Percentiles rank a stretch among this genome's conserved stretches.
These are phyloP conservation scores for Didymella arachidicola DNA, from an alignment of 2,329 filamentous ascomycete species.

Conservation along the genomic window DNA sequence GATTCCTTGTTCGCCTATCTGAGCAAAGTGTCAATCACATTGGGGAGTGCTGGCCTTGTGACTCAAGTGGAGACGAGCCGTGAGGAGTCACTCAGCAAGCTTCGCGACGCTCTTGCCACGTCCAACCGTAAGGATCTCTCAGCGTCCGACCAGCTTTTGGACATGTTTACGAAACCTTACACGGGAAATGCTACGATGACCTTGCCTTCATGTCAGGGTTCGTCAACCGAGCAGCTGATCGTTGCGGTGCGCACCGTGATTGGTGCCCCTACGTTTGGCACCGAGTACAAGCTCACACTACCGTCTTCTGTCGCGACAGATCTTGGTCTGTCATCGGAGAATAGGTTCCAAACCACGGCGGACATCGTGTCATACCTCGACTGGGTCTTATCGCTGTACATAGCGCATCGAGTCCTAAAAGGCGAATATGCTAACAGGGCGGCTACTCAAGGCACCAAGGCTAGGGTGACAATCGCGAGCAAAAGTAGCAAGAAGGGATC, in stretches of 20 bases:
- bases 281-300: slow-evolving; percentile 45
- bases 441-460: slow-evolving; percentile 29
- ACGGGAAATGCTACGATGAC: slow-evolving; percentile 40
- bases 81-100: slow-evolving; percentile 39
- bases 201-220: slow-evolving; percentile 33
- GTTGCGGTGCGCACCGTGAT: slow-evolving; percentile 45
- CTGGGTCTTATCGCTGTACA: slow-evolving; percentile 44
- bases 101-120: slow-evolving; percentile 40
- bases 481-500: slow-evolving; percentile 33
- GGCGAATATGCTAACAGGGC: slow-evolving; percentile 33
- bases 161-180: slow-evolving; percentile 40
- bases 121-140: slow-evolving; percentile 38
- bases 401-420: slow-evolving; percentile 41
- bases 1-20: slow-evolving; percentile 49
- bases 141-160: slow-evolving; percentile 43
- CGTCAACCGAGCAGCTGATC: slow-evolving; percentile 33
- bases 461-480: slow-evolving; percentile 34
- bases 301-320: slow-evolving; percentile 39
- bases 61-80: slow-evolving; percentile 35
- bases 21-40: slow-evolving; percentile 23
- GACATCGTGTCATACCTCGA: slow-evolving; percentile 45
- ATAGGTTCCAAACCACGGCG: slow-evolving; percentile 39
- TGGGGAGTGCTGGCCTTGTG: slow-evolving; percentile 43
- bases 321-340: slow-evolving; percentile 40
- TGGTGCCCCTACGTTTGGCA: slow-evolving; percentile 45